Evolutionary conservation across 768 basidiomycete species (phyloP), one percentile per base, ranked within the genome.

Genomic region (Russula earlei): DNA sequence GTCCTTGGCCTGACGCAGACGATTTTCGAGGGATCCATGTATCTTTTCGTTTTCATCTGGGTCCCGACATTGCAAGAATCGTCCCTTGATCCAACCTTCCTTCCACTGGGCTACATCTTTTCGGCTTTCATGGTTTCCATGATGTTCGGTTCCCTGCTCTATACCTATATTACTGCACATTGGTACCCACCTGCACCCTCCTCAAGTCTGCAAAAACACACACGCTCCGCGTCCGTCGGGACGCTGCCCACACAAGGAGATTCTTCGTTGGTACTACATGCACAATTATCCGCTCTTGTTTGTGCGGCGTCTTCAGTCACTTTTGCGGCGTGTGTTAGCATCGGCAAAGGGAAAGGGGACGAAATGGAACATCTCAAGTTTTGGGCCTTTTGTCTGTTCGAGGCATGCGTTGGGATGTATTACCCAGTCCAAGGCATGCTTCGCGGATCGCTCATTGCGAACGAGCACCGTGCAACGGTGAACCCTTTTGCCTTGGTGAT

Each of bases 1-100:
- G 77, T 77, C 24, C 76, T 89, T 20, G 84, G 85, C 31, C 69
- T 88, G 51, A 82, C 82, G 0, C 86, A 89, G 68, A 89, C 87
- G 1, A 85, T 83, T 68, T 89, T 89, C 65, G 86, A 89, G 66
- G 87, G 87, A 2, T 85, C 84, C 5, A 87, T 88, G 86, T 88
- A 89, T 68, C 77, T 88, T 58, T 89, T 88, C 68, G 87, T 88
- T 60, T 89, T 87, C 71, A 73, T 84, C 59, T 89, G 87, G 87
- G 87, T 89, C 0, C 86, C 87, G 1, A 76, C 81, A 2, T 71
- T 89, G 15, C 85, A 89, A 68, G 83, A 87, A 65, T 71, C 71
- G 20, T 75, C 81, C n/a, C 42, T 60, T 12, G 64, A 72, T 10
- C 58, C 68, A 11, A 61, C 64, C 6, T 56, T 70, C 17, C 79